Conservation (phyloP, 148 eudicot genomes). For the Salicornia ramosissima region DNA sequence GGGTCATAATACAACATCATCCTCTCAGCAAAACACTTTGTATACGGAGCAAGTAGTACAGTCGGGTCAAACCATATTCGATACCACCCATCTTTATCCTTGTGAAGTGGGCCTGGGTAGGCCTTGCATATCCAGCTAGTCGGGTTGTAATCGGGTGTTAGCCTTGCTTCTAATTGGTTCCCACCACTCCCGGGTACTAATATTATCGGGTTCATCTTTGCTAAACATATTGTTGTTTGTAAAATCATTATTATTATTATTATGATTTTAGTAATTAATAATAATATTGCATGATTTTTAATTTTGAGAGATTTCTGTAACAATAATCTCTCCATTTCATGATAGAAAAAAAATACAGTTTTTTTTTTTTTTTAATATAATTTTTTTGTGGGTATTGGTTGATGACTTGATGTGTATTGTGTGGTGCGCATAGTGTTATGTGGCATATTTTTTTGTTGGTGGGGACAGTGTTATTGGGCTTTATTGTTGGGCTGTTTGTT, state of each 20-base stretch:
- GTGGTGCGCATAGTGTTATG: too few relatives aligned
- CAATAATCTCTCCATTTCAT: not conserved
- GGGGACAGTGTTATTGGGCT: too few relatives aligned
- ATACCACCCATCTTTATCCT: conserved; percentile 71
- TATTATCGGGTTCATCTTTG: conserved; percentile 52
- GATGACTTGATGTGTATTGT: too few relatives aligned
- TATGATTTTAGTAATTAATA: not conserved
- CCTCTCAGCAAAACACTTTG: conserved; percentile 67
- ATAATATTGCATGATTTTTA: too few relatives aligned
- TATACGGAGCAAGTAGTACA: conserved; percentile 61
- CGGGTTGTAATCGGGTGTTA: conserved; percentile 59
- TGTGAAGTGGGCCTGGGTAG: conserved; percentile 35
- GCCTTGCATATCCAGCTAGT: conserved; percentile 58
- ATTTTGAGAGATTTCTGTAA: too few relatives aligned
- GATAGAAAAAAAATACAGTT: too few relatives aligned
- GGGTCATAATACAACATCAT: conserved; percentile 73
- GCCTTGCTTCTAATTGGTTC: conserved; percentile 77
- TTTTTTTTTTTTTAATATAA: too few relatives aligned
- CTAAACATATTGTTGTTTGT: conserved; percentile 12
- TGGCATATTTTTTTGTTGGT: too few relatives aligned
- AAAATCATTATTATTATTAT: conserved; percentile 5
- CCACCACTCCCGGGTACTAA: conserved; percentile 87
- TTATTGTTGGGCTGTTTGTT: too few relatives aligned
- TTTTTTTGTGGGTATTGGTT: too few relatives aligned
- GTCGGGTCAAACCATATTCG: conserved; percentile 84